phyloP scores from a whole-genome alignment of 257 asterid genomes.

The Solanum ossicruentum region DNA sequence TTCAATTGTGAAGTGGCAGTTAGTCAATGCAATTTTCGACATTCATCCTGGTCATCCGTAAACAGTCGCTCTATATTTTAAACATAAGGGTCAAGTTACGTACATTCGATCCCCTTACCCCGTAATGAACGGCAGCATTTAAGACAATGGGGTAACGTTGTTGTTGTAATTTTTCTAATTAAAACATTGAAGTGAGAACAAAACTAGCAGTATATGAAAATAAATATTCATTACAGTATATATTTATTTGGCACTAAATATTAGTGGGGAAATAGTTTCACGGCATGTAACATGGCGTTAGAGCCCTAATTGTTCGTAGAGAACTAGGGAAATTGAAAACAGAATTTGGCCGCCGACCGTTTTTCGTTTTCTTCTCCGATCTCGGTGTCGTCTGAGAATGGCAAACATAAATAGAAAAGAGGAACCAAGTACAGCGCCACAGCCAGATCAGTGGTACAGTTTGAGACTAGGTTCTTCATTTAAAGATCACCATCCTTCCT shows the following conservation, averaged over 20 bases:
- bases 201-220: too few species aligned
- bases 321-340: neutral
- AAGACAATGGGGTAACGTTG: too few species aligned
- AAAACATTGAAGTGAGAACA: too few species aligned
- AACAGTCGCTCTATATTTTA: too few species aligned
- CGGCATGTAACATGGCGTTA: neutral
- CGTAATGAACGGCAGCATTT: too few species aligned
- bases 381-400: conserved; percentile 14
- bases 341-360: neutral
- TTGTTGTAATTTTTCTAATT: too few species aligned
- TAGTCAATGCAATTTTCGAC: too few species aligned
- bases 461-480: conserved; percentile 86
- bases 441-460: conserved; percentile 82
- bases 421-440: conserved; percentile 80
- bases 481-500: conserved; percentile 65
- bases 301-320: neutral
- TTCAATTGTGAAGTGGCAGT: too few species aligned
- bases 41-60: too few species aligned
- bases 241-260: neutral
- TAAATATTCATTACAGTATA: too few species aligned
- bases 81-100: too few species aligned
- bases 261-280: neutral
- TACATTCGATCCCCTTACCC: too few species aligned
- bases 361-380: neutral
- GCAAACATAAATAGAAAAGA: conserved; percentile 44